Evolutionary conservation across 2,329 filamentous ascomycete genomes (phyloP).

Genomic region (Davidsoniella australis): DNA sequence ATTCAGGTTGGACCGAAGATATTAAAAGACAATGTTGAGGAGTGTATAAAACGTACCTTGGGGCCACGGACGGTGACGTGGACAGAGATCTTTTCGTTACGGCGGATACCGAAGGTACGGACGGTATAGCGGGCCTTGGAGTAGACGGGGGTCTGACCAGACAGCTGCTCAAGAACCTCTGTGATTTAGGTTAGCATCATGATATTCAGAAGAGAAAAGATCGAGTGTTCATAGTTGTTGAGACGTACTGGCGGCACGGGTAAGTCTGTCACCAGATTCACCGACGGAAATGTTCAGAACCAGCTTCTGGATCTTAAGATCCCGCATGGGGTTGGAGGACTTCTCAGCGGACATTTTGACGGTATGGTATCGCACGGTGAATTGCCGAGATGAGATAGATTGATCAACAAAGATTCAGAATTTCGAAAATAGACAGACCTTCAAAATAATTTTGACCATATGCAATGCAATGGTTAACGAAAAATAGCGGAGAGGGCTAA

Average conservation of each 20-base stretch:
- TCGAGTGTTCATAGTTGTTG: not conserved
- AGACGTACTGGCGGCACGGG: constrained; percentile 63
- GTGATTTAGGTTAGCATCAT: constrained; percentile 5
- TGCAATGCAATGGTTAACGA: not conserved
- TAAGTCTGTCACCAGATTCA: constrained; percentile 99
- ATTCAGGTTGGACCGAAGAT: not conserved
- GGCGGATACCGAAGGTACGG: constrained; percentile 99
- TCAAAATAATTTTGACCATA: constrained; percentile 6
- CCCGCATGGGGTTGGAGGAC: constrained; percentile 95
- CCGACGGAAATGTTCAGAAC: constrained; percentile 99
- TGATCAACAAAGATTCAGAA: constrained; percentile 18
- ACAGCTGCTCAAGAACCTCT: constrained; percentile 96
- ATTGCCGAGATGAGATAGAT: constrained; percentile 14
- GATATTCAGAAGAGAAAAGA: not conserved
- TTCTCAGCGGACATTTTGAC: constrained; percentile 51
- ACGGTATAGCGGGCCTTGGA: constrained; percentile 99
- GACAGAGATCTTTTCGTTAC: constrained; percentile 99
- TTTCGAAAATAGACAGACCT: not conserved
- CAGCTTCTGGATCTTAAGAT: constrained; percentile 98
- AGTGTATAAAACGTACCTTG: constrained; percentile 29
- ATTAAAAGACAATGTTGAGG: not conserved
- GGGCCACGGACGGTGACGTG: constrained; percentile 99
- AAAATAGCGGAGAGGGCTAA: constrained; percentile 12
- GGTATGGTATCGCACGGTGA: constrained; percentile 12
- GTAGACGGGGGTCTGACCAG: constrained; percentile 99